These are phyloP conservation scores for Rhytidhysteron rufulum DNA, from an alignment of 2,329 filamentous ascomycete genomes.

Conservation along the genomic window DNA sequence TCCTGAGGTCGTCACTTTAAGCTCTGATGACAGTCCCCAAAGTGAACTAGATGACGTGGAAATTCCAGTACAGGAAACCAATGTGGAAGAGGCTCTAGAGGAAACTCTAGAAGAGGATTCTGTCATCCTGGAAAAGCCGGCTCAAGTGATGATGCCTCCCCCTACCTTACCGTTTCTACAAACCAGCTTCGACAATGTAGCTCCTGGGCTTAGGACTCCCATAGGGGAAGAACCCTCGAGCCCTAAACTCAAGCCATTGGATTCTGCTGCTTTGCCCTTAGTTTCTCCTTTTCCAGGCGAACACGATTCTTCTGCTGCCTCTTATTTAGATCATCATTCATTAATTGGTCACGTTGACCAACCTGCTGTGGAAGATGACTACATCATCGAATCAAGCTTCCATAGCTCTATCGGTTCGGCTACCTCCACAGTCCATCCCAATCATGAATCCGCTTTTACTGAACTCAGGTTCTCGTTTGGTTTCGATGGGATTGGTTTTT, in stretches of 20 bases:
- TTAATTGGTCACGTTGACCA: conserved; percentile 2
- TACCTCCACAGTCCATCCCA: conserved; percentile 18
- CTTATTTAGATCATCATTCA: conserved; percentile 24
- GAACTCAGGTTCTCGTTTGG: conserved; percentile 35
- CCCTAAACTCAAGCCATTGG: conserved; percentile 28
- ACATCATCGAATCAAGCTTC: conserved; percentile 29
- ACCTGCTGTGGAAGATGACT: conserved; percentile 15
- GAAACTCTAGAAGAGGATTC: not conserved
- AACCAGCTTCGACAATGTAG: conserved; percentile 13
- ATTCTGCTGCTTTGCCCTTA: conserved; percentile 33
- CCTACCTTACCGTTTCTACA: conserved; percentile 22
- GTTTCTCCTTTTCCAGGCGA: conserved; percentile 36
- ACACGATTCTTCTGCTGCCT: conserved; percentile 14
- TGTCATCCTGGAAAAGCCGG: conserved; percentile 3
- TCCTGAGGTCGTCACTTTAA: conserved; percentile 4
- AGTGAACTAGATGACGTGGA: not conserved
- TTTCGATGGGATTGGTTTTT: conserved; percentile 26
- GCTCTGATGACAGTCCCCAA: conserved; percentile 3
- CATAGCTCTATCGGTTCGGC: conserved; percentile 29
- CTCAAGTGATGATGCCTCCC: conserved; percentile 27
- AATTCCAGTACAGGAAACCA: not conserved
- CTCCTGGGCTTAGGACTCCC: conserved; percentile 22
- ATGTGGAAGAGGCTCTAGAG: conserved; percentile 2
- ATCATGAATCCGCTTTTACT: conserved; percentile 33
- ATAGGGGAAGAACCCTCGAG: conserved; percentile 31